phyloP scores from a whole-genome alignment of 768 basidiomycete genomes.

The Bullera alba region DNA sequence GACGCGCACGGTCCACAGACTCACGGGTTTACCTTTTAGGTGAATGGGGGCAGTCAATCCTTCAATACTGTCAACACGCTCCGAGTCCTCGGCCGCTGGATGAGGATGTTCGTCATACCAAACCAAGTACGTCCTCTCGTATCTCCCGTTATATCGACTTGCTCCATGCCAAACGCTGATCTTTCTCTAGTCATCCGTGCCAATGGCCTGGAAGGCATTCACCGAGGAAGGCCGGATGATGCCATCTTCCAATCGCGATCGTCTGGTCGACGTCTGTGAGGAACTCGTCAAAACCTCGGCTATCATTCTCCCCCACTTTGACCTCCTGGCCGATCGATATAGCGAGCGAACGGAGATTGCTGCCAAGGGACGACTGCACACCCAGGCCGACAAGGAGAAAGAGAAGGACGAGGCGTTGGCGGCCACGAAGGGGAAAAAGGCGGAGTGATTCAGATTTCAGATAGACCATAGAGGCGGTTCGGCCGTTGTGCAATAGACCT shows the following conservation, averaged over 20 bases:
- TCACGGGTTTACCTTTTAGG: background rate
- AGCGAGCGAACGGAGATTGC: conserved; percentile 40
- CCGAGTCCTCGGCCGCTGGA: conserved; percentile 44
- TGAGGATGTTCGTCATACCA: conserved; percentile 43
- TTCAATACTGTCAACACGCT: conserved; percentile 46
- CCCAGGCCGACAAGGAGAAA: conserved; percentile 42
- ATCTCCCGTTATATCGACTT: background rate
- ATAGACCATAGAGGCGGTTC: too few species aligned
- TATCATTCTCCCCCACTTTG: conserved; percentile 32
- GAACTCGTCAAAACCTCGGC: conserved; percentile 43
- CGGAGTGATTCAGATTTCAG: too few species aligned
- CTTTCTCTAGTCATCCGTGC: conserved; percentile 38
- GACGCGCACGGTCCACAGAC: background rate
- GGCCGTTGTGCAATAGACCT: too few species aligned
- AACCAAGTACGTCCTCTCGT: conserved; percentile 17
- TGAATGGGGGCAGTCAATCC: conserved; percentile 35
- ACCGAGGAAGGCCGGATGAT: conserved; percentile 34
- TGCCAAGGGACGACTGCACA: conserved; percentile 37
- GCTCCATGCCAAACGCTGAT: background rate
- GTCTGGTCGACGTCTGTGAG: conserved; percentile 46
- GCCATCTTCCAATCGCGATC: conserved; percentile 44
- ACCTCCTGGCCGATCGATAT: conserved; percentile 35
- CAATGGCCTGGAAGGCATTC: conserved; percentile 43
- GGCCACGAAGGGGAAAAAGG: too few species aligned
- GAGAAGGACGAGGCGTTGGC: conserved; percentile 14